Conservation (phyloP, 129 eudicot species). For the Ambrosia artemisiifolia region DNA sequence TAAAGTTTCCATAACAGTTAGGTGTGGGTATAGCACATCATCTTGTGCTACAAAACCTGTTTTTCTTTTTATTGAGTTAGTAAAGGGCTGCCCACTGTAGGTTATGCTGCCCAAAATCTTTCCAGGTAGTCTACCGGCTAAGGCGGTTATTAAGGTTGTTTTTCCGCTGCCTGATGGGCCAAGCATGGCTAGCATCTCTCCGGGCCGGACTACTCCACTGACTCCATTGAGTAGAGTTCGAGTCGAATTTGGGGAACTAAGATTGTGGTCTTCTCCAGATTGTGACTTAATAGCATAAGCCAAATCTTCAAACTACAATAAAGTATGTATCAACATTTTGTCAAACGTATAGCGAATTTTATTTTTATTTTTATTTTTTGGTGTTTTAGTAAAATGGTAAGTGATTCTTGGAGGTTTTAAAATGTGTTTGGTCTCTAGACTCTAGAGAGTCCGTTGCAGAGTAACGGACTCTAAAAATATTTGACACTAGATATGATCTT, state of each 20-base stretch:
- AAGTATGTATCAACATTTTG: background rate
- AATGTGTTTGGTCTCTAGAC: too few relatives aligned
- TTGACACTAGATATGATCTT: too few relatives aligned
- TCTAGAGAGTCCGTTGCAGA: too few relatives aligned
- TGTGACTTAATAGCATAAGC: constrained; percentile 43
- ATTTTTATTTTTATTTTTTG: too few relatives aligned
- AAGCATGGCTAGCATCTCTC: constrained; percentile 79
- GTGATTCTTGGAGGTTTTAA: too few relatives aligned
- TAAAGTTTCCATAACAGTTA: constrained; percentile 76
- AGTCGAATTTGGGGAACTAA: constrained; percentile 31
- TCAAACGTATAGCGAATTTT: too few relatives aligned
- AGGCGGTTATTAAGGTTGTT: constrained; percentile 75
- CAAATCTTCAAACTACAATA: constrained; percentile 66
- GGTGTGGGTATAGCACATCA: constrained; percentile 72
- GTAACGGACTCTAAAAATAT: too few relatives aligned
- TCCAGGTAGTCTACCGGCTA: constrained; percentile 64
- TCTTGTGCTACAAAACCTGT: constrained; percentile 87
- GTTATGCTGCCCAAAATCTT: constrained; percentile 58
- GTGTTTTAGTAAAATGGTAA: background rate
- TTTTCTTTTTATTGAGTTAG: constrained; percentile 59
- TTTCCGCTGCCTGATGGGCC: constrained; percentile 96
- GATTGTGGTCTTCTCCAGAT: constrained; percentile 28
- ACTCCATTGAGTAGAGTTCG: constrained; percentile 54
- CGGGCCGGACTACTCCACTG: constrained; percentile 70
- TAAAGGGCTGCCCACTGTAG: constrained; percentile 58